A percentile compares a stretch with the other conserved stretches of the same genome.
Evolutionary conservation across 768 basidiomycete species (phyloP).

Genomic region (Mycena capillaripes): DNA sequence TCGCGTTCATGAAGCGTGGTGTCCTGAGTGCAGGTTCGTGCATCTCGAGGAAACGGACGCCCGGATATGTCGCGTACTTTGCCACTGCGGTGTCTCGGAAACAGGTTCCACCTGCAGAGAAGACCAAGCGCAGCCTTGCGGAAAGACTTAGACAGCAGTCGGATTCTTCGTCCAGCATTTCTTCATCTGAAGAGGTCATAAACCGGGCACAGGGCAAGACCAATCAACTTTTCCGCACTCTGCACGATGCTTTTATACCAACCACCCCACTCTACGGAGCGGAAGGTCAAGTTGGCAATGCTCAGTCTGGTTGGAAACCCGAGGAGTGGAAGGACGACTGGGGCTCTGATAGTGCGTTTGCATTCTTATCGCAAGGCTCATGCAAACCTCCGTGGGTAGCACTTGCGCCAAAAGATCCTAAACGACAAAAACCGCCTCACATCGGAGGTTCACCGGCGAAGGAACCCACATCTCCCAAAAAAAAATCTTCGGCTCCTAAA

Average conservation of each 20-base stretch:
- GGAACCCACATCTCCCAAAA: neutral
- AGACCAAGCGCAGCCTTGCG: conserved; percentile 1
- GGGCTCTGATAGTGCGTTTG: conserved; percentile 32
- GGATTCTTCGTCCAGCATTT: neutral
- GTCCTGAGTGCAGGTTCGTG: conserved; percentile 22
- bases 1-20: conserved; percentile 33
- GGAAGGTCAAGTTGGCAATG: conserved; percentile 7
- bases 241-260: conserved; percentile 23
- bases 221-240: conserved; percentile 21
- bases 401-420: conserved; percentile 18
- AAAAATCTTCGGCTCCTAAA: neutral
- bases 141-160: conserved; percentile 16
- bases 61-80: neutral
- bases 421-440: conserved; percentile 30
- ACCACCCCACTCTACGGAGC: neutral
- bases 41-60: neutral
- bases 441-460: neutral
- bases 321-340: conserved; percentile 37
- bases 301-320: conserved; percentile 22
- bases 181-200: conserved; percentile 20
- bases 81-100: conserved; percentile 3
- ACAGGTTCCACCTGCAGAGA: neutral
- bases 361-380: neutral
- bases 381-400: neutral
- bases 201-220: conserved; percentile 18